phyloP scores from a whole-genome alignment of 2,329 filamentous ascomycete genomes.

The Curvularia sp. region DNA sequence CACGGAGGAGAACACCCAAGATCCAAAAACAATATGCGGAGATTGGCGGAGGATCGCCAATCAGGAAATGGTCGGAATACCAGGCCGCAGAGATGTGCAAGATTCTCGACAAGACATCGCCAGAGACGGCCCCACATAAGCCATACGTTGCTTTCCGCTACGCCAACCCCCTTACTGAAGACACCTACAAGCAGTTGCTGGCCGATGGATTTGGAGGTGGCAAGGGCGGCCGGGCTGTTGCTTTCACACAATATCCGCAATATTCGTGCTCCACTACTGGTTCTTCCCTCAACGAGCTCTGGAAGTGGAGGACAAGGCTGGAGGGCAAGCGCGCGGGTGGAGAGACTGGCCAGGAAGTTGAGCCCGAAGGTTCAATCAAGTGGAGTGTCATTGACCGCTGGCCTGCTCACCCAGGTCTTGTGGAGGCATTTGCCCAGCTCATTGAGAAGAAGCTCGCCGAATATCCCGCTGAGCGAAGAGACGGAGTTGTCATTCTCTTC shows the following conservation, averaged over 20 bases:
- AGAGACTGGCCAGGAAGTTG: slow-evolving; percentile 47
- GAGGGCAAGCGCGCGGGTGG: slow-evolving; percentile 73
- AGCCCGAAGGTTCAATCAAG: slow-evolving; percentile 73
- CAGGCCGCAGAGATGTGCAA: slow-evolving; percentile 97
- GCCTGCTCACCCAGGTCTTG: slow-evolving; percentile 88
- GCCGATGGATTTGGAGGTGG: slow-evolving; percentile 90
- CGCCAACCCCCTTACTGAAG: slow-evolving; percentile 88
- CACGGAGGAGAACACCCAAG: slow-evolving; percentile 87
- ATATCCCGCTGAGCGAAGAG: slow-evolving; percentile 81
- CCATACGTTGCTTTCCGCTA: slow-evolving; percentile 98
- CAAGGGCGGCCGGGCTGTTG: slow-evolving; percentile 89
- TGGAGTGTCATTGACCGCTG: slow-evolving; percentile 99
- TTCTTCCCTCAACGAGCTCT: slow-evolving; percentile 93
- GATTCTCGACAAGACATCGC: slow-evolving; percentile 86
- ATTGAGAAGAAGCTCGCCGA: slow-evolving; percentile 84
- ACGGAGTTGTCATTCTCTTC: slow-evolving; percentile 85
- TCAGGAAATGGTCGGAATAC: slow-evolving; percentile 96
- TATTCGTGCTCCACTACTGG: slow-evolving; percentile 98
- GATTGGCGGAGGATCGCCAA: slow-evolving; percentile 97
- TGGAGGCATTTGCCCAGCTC: slow-evolving; percentile 91
- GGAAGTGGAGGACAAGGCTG: slow-evolving; percentile 92
- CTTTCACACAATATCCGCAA: slow-evolving; percentile 97
- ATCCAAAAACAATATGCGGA: slow-evolving; percentile 94
- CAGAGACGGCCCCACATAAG: slow-evolving; percentile 93
- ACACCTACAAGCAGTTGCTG: slow-evolving; percentile 84